Evolutionary conservation across 2,329 filamentous ascomycete genomes (phyloP).

Genomic region (Ceratocystis eucalypticola): DNA sequence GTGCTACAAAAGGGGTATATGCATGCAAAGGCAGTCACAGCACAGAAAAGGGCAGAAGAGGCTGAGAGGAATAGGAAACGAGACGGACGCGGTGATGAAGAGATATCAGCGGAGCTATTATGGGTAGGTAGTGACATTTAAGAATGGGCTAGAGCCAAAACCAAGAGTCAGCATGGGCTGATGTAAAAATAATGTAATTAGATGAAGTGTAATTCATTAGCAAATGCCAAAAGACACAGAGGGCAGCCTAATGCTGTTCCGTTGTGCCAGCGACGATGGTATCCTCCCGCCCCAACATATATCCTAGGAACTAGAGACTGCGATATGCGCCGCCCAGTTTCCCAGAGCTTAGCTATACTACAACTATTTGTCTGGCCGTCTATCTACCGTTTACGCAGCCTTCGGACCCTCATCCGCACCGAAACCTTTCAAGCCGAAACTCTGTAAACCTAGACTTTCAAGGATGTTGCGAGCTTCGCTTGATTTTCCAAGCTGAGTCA

Average conservation of each 20-base stretch:
- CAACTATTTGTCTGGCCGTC: too few species aligned
- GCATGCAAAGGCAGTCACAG: constrained; percentile 8
- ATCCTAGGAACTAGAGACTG: background rate
- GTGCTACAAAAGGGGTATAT: background rate
- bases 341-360: background rate
- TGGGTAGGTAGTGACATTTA: background rate
- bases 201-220: background rate
- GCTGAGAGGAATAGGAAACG: background rate
- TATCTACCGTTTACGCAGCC: too few species aligned
- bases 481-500: constrained; percentile 25
- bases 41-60: background rate
- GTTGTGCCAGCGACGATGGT: constrained; percentile 4
- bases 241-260: background rate
- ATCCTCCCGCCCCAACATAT: background rate
- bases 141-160: background rate
- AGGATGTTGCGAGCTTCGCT: constrained; percentile 27
- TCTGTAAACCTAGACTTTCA: constrained; percentile 18
- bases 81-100: background rate
- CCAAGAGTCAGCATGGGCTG: background rate
- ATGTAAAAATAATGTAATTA: background rate
- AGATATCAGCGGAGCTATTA: background rate
- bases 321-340: background rate
- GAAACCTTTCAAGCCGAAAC: background rate
- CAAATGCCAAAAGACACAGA: background rate
- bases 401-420: too few species aligned